Conservation (phyloP, 1,284 basidiomycete genomes). For the Psilocybe mexicana region DNA sequence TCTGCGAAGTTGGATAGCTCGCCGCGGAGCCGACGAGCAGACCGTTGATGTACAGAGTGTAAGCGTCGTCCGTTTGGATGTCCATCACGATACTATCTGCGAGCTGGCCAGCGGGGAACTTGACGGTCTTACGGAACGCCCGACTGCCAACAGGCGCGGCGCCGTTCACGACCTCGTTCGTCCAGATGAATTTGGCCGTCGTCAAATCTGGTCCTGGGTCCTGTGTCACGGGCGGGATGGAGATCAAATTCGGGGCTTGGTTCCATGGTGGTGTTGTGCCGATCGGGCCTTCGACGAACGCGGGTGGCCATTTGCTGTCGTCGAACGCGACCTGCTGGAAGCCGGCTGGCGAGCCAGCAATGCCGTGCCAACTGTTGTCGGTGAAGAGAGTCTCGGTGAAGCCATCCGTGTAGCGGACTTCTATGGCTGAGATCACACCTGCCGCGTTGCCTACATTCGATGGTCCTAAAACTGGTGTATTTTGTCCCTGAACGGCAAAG, state of each 20-base stretch:
- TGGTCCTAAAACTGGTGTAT: conserved; percentile 10
- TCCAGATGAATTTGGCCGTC: conserved; percentile 28
- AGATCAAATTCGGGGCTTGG: background rate
- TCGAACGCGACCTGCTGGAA: conserved; percentile 27
- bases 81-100: background rate
- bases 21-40: conserved; percentile 9
- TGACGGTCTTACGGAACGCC: conserved; percentile 11
- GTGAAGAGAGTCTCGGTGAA: conserved; percentile 29
- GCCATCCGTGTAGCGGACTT: conserved; percentile 30
- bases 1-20: conserved; percentile 17
- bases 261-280: conserved; percentile 18
- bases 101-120: background rate
- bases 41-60: conserved; percentile 8
- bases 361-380: conserved; percentile 27
- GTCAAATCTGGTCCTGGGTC: conserved; percentile 6
- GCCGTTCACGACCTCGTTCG: conserved; percentile 20
- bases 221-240: conserved; percentile 13
- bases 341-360: conserved; percentile 19
- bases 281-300: conserved; percentile 22
- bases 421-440: conserved; percentile 26
- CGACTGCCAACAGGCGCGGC: conserved; percentile 3
- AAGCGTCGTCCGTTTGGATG: conserved; percentile 4
- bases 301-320: conserved; percentile 27
- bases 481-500: conserved; percentile 24
- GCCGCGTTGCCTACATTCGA: conserved; percentile 16